Evolutionary conservation across 345 rosid species (phyloP).

Genomic region (Ceriops decandra): DNA sequence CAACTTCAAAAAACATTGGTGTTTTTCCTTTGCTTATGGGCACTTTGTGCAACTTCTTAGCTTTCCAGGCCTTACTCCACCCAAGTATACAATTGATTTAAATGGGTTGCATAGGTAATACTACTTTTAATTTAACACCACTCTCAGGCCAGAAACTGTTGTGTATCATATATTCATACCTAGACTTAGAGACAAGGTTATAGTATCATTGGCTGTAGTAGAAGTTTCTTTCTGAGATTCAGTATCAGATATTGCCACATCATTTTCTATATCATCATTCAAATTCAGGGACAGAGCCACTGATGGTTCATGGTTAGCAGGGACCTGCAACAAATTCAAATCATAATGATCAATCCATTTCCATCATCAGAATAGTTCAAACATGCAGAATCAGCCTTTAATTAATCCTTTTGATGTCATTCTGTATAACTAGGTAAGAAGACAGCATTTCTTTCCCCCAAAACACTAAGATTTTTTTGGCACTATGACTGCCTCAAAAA

Average conservation of each 20-base stretch:
- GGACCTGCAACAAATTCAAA: conserved; percentile 29
- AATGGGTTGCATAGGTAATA: too few relatives aligned
- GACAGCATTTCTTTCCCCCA: background rate
- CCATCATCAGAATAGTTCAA: background rate
- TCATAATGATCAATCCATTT: background rate
- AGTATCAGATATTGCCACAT: conserved; percentile 21
- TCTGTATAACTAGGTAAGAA: background rate
- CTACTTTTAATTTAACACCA: too few relatives aligned
- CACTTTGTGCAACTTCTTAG: too few relatives aligned
- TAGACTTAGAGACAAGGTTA: conserved; percentile 27
- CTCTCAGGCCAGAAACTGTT: too few relatives aligned
- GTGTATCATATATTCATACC: conserved; percentile 27
- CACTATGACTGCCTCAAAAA: too few relatives aligned
- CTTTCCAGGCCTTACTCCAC: too few relatives aligned
- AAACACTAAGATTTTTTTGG: too few relatives aligned
- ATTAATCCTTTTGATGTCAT: background rate
- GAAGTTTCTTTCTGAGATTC: conserved; percentile 29
- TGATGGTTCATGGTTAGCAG: conserved; percentile 26
- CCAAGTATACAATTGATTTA: too few relatives aligned
- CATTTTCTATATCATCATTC: conserved; percentile 31
- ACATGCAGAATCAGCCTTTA: background rate
- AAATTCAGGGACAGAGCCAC: conserved; percentile 30
- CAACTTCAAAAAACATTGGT: too few relatives aligned
- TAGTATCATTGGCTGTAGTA: conserved; percentile 13
- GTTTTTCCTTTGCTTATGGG: too few relatives aligned